These are phyloP conservation scores for Mrakia blollopis DNA, from an alignment of 768 basidiomycete species.

Conservation along the genomic window DNA sequence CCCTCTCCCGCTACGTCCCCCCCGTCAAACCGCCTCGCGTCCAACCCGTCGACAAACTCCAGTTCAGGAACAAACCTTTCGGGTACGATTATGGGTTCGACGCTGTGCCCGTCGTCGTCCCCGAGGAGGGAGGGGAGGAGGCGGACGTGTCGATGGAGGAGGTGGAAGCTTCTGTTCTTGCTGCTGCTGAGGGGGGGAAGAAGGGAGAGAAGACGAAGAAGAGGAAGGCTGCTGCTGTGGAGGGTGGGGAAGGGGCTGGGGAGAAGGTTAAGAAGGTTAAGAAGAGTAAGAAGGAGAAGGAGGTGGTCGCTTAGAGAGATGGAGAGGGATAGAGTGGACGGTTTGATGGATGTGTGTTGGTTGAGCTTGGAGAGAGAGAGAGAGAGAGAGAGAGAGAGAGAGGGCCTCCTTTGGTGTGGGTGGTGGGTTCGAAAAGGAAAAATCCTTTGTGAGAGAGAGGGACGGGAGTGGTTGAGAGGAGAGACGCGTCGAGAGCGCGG, in stretches of 20 bases:
- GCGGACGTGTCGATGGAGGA: slow-evolving; percentile 3
- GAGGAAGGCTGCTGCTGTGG: slow-evolving; percentile 18
- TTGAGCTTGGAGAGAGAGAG: too few relatives aligned
- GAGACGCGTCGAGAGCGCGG: too few relatives aligned
- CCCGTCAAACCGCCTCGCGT: slow-evolving; percentile 21
- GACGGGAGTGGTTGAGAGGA: too few relatives aligned
- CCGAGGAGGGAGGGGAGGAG: not conserved
- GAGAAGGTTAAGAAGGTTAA: slow-evolving; percentile 24
- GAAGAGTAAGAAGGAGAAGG: slow-evolving; percentile 14
- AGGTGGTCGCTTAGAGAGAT: not conserved
- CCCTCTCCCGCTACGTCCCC: slow-evolving; percentile 19
- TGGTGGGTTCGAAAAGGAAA: too few relatives aligned
- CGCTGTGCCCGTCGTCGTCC: not conserved
- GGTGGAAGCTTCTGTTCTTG: not conserved
- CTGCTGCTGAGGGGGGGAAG: not conserved
- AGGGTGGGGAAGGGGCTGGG: not conserved
- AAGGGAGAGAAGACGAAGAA: slow-evolving; percentile 25
- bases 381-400: too few relatives aligned
- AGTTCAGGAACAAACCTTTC: slow-evolving; percentile 30
- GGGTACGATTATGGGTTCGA: not conserved
- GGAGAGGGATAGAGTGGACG: too few relatives aligned
- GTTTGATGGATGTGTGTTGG: too few relatives aligned
- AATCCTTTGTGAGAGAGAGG: too few relatives aligned
- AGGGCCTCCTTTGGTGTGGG: too few relatives aligned
- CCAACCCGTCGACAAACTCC: slow-evolving; percentile 26